Evolutionary conservation across 2,329 filamentous ascomycete species (phyloP), one percentile per base, ranked within the genome.

Genomic region (Neospermospora avenae): DNA sequence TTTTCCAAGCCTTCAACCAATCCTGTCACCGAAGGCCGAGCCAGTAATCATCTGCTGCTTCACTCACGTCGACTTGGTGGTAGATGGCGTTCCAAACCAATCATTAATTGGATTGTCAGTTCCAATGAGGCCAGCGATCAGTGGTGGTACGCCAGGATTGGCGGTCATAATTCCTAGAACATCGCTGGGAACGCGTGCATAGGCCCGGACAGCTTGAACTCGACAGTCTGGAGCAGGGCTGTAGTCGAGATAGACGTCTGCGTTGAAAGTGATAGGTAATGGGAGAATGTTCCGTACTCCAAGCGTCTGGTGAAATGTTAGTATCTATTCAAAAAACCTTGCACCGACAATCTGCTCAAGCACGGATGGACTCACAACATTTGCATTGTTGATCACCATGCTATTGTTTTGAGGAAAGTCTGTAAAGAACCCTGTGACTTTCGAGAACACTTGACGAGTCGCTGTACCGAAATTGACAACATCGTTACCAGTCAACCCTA

Each of bases 171-270:
- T 16, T 20, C 42, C 42, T 20, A 45, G 42, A 20, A 45, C 42
- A 13, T 45, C 42, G 13, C 42, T 45, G 13, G 42, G 42, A 14
- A 45, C 4, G 14, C 42, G 42, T 3, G 42, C 42, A 20, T 45
- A 45, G 22, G 42, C 42, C 18, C 42, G 42, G 3, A 45, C 42
- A 24, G 42, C 42, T 45, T 45, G 42, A 14, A 45, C 7, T 4
- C 42, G 18, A 20, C 42, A 45, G 18, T 45, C 42, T 13, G 42
- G 42, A 16, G 42, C 42, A 16, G 42, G 42, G 20, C 42, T 45
- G 31, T 39, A 59, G 31, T 52, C 48, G 22, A 59, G 49, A 20
- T 54, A 59, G 14, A 59, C 57, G 28, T 59, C 22, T 25, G 49
- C 57, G 20, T 18, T 55, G 49, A 48, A 59, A 14, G 49, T 54